Percentiles rank a stretch among this genome's conserved stretches.
phyloP scores from a whole-genome alignment of 495 filamentous ascomycete genomes.

The Aspergillus hancockii region DNA sequence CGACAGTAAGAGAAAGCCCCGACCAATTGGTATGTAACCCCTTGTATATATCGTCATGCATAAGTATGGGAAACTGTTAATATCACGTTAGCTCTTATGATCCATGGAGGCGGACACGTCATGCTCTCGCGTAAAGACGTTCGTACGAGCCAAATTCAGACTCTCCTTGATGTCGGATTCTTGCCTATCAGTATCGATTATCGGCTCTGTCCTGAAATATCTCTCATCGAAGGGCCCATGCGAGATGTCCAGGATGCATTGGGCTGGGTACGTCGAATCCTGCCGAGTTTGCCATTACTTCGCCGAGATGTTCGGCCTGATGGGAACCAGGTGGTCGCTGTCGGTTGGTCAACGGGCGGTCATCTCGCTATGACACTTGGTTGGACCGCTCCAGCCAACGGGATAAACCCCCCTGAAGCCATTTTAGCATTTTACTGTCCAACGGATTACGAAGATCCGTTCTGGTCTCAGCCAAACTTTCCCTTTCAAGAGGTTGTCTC shows the following conservation, averaged over 20 bases:
- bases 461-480: conserved; percentile 24
- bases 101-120: conserved; percentile 60
- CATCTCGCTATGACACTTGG: conserved; percentile 51
- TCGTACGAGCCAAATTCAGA: conserved; percentile 38
- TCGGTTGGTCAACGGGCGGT: conserved; percentile 62
- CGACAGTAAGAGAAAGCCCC: no score
- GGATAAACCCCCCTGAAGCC: conserved; percentile 44
- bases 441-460: conserved; percentile 39
- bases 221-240: conserved; percentile 51
- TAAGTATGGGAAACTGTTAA: no score
- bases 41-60: no score
- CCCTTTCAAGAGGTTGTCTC: no score
- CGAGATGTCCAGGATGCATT: conserved; percentile 48
- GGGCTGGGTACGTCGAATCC: conserved; percentile 39
- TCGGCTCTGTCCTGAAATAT: conserved; percentile 56
- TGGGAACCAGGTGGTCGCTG: conserved; percentile 39
- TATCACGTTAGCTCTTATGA: conserved; percentile 60
- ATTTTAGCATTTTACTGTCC: conserved; percentile 58
- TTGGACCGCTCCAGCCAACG: conserved; percentile 33
- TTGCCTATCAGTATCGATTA: conserved; percentile 58
- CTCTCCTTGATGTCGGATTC: conserved; percentile 44
- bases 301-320: conserved; percentile 35
- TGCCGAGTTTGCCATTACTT: conserved; percentile 36
- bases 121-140: conserved; percentile 50
- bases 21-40: no score